These are phyloP conservation scores for Eucalyptus regnans DNA, from an alignment of 345 rosid genomes.

Conservation along the genomic window DNA sequence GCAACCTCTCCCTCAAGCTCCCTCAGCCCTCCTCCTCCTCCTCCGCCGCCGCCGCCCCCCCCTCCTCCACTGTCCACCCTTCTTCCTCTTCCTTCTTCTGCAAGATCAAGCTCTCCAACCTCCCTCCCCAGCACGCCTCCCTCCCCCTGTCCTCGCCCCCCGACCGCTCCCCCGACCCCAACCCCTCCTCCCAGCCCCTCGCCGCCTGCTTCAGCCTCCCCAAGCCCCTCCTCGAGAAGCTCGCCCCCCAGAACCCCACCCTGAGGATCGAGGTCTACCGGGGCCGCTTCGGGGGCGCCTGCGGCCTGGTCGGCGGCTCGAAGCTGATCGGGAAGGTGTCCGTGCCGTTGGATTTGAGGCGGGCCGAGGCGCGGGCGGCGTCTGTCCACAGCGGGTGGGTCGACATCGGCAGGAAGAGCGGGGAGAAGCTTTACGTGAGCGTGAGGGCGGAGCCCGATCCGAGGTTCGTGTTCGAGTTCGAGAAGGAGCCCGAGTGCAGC, in stretches of 20 bases:
- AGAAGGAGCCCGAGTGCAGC: constrained; percentile 88
- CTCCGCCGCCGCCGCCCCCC: neutral
- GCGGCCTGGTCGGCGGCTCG: constrained; percentile 23
- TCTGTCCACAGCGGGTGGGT: constrained; percentile 77
- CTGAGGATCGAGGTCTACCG: constrained; percentile 39
- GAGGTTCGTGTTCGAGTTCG: constrained; percentile 81
- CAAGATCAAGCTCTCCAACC: constrained; percentile 47
- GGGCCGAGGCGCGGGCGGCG: constrained; percentile 36
- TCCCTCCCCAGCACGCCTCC: constrained; percentile 30
- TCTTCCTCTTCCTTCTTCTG: constrained; percentile 31
- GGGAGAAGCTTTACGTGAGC: constrained; percentile 33
- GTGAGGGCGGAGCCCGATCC: constrained; percentile 80
- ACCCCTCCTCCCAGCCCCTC: constrained; percentile 14
- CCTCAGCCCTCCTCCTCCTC: constrained; percentile 16
- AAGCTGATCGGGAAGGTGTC: constrained; percentile 50
- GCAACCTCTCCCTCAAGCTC: constrained; percentile 59
- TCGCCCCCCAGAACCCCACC: neutral
- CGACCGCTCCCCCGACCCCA: neutral
- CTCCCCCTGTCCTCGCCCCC: constrained; percentile 16
- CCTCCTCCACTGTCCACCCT: constrained; percentile 9
- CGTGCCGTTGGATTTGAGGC: constrained; percentile 49
- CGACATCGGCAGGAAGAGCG: constrained; percentile 34
- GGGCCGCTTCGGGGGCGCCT: constrained; percentile 15
- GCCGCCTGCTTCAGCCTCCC: constrained; percentile 61
- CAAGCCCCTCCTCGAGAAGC: constrained; percentile 32